Evolutionary conservation across 2,329 filamentous ascomycete species (phyloP), one percentile per base, ranked within the genome.

Genomic region (Claviceps africana): DNA sequence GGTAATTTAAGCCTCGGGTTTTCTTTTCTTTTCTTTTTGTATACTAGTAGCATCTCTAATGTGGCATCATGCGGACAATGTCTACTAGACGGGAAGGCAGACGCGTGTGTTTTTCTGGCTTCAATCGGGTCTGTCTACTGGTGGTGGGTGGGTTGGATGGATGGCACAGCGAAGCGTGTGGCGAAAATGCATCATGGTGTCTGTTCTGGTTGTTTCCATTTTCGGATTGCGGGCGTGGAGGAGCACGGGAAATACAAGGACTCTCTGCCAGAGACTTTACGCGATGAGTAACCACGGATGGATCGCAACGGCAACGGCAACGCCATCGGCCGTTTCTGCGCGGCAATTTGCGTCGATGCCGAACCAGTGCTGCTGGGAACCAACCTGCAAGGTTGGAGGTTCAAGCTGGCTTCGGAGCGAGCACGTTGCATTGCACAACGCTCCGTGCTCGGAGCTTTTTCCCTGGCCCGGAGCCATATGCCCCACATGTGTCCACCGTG

Each of bases 11-110:
- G 28, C 33, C 33, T 44, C 15, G 33, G 7, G 28, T 46, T 37
- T 42, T 42, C 19, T 22, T 5, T 42, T 42, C 21, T 42, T 21
- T 40, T 21, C 39, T 13, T 42, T 51, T 49, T 53, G 52, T 53
- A 53, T 48, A 53, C 19, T 48, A 44, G 22, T 43, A 52, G 45
- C 44, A 52, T 47, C 19, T 17, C 30, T 40, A 21, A 40, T 48
- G 19, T 25, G 35, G 44, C 46, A 48, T 19, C 33, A 6, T 13
- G 42, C 21, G 28, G 47, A 13, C 28, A 19, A 9, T 22, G 15
- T n/a, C 9, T 19, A 28, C 19, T 40, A 22, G 46, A 33, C 8
- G n/a, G 21, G 15, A 25, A 44, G 42, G 42, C 42, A 17, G 42
- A 28, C 13, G 42, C 21, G 42, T 22, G 19, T 25, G 11, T 43